Conservation (phyloP, 192 early-diverging fungal genomes). For the Backusella morwellensis region DNA sequence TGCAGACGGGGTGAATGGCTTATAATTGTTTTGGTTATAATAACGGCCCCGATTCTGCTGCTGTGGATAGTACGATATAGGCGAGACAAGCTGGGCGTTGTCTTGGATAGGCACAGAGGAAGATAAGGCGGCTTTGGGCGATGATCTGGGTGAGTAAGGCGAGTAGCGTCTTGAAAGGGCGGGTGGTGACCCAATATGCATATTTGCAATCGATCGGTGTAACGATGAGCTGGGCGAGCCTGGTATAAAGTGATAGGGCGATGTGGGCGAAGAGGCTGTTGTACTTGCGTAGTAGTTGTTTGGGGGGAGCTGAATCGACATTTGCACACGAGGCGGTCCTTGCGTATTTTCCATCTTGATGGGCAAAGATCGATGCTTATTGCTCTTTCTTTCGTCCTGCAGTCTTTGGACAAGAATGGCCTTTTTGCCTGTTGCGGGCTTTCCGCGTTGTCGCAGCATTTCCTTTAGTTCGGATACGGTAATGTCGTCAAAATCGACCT, state of each 20-base stretch:
- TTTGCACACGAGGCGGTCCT: background rate
- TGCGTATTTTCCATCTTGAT: background rate
- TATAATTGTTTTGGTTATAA: background rate
- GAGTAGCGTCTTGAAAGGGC: slow-evolving; percentile 26
- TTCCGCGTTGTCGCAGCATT: slow-evolving; percentile 62
- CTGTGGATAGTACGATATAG: background rate
- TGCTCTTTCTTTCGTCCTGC: slow-evolving; percentile 50
- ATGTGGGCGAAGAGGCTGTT: slow-evolving; percentile 8
- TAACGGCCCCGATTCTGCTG: background rate
- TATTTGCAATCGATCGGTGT: slow-evolving; percentile 32
- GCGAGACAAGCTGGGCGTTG: background rate
- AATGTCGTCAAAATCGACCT: slow-evolving; percentile 71
- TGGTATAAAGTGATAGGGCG: background rate
- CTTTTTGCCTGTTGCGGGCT: slow-evolving; percentile 71
- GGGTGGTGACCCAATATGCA: slow-evolving; percentile 28
- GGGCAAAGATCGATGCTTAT: background rate
- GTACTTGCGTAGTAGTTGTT: background rate
- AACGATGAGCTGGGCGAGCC: slow-evolving; percentile 15
- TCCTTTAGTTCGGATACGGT: slow-evolving; percentile 76
- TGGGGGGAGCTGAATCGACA: slow-evolving; percentile 5
- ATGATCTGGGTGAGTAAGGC: slow-evolving; percentile 31
- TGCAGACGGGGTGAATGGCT: slow-evolving; percentile 15
- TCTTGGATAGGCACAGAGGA: background rate
- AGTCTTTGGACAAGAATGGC: slow-evolving; percentile 66
- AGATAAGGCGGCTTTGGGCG: slow-evolving; percentile 13